Evolutionary conservation across 306 rosid genomes (phyloP), one percentile per base, ranked within the genome.

Genomic region (Glycine latifolia): DNA sequence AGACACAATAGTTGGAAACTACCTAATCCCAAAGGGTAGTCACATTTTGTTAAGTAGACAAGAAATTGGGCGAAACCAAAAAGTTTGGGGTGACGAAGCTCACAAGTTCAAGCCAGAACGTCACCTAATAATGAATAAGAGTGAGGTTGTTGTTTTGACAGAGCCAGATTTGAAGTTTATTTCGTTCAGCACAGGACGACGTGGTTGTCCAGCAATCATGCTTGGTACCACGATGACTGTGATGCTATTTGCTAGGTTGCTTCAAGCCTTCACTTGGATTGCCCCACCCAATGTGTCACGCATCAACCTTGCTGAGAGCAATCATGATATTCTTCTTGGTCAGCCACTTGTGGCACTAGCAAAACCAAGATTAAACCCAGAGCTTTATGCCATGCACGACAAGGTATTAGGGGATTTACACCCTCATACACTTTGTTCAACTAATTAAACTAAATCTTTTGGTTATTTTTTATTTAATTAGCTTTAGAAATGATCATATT

Each of bases 11-110:
- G 86, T 87, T 33, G 15, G 86, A 3, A 82, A 80, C 16, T 84
- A 84, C 84, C 58, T 84, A 35, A 86, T 90, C 71, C 87, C 89
- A 4, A 84, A 90, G 47, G 88, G 84, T 0, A 86, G 91, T 31
- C 79, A 72, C 7, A 73, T 87, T 1, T 0, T 83, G 0, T 5
- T 89, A 3, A 87, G 86, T 15, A 78, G 89, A 13, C 8, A 17
- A 3, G 84, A 78, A 1, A 43, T 89, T 0, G 80, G 87, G 0
- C 73, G 67, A 14, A 77, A 86, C 14, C 84, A 79, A 0, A 62
- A 9, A 0, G 65, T 80, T 0, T 90, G 91, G 89, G 46, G 44
- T 39, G 7, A 58, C 0, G 79, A 89, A 3, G 83, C 83, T 0
- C 5, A 59, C 9, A 67, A 33, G 44, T 84, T 90, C 70, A 43